Evolutionary conservation across 2,329 filamentous ascomycete species (phyloP), one percentile per base, ranked within the genome.

Genomic region (Talaromyces sp.): DNA sequence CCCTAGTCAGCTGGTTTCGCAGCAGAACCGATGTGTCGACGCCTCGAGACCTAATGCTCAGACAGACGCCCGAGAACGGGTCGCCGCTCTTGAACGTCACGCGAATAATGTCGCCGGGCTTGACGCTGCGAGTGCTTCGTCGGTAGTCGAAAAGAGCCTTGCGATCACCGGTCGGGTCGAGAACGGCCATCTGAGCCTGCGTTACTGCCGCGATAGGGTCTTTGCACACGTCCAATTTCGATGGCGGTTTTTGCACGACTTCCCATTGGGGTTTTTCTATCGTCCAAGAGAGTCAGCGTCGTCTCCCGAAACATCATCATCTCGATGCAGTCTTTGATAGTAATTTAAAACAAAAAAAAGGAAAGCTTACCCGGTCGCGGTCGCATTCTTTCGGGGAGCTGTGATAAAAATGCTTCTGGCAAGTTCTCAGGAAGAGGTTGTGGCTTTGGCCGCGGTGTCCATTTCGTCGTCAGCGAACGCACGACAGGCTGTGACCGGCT

Each of bases 11-110:
- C 72, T 95, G 87, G 68, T 93, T 93, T 60, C 94, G 85, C 62
- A 99, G 81, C 62, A 96, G 79, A 59, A 99, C 88, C 4, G 90
- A 89, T 2, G 91, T 96, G 78, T 97, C 93, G 62, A 94, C 85
- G 62, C 92, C 92, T n/a, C 89, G 84, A 58, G 91, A 84, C 59
- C 92, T 89, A 73, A 99, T 92, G 71, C 89, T 89, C 72, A 99
- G 81, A 69, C 90, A 89, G 14, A 94, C 91, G 46, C 94, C 94
- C 1, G 92, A 85, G 73, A 97, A 97, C 7, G 93, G 91, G 74
- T 97, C 93, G 63, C 88, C 88, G 64, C 86, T 90, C 74, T 88
- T 89, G 70, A 91, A 88, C 48, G 91, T 91, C 54, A 97, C 90
- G 68, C 95, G 91, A 38, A 99, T 83, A 65, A 99, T 90, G 76